Conservation (phyloP, 2,329 filamentous ascomycete genomes). For the Aspergillus sp. region DNA sequence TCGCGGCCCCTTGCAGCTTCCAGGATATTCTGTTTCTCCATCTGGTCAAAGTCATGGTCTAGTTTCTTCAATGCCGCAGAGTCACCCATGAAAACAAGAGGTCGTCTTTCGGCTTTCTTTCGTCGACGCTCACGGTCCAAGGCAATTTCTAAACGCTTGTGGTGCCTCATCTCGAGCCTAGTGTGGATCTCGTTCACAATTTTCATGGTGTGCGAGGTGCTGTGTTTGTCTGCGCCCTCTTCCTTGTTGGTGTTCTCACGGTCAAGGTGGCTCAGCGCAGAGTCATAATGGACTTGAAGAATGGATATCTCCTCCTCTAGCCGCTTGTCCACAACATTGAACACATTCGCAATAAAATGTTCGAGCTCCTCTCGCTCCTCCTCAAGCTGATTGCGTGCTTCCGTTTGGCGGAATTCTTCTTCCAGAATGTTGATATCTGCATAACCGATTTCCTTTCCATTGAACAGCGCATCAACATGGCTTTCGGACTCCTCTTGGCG, state of each 20-base stretch:
- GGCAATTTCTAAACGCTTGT: conserved; percentile 50
- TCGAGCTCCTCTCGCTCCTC: conserved; percentile 56
- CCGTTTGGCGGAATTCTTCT: conserved; percentile 55
- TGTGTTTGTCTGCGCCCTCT: conserved; percentile 32
- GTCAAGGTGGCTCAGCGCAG: conserved; percentile 43
- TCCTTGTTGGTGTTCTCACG: conserved; percentile 38
- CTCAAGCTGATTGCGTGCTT: conserved; percentile 52
- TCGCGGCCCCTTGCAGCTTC: conserved; percentile 52
- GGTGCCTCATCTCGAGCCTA: conserved; percentile 51
- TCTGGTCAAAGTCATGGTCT: conserved; percentile 49
- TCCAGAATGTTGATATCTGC: conserved; percentile 57
- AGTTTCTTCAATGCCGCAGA: conserved; percentile 51
- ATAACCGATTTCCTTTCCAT: conserved; percentile 58
- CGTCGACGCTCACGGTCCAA: conserved; percentile 55
- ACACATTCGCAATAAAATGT: conserved; percentile 51
- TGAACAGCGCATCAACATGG: conserved; percentile 56
- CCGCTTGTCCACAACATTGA: conserved; percentile 50
- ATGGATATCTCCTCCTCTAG: conserved; percentile 52
- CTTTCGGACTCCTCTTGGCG: conserved; percentile 54
- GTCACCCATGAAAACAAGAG: conserved; percentile 53
- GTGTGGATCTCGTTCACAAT: conserved; percentile 47
- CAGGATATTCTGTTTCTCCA: conserved; percentile 52
- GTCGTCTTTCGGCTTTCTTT: conserved; percentile 55
- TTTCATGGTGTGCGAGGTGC: conserved; percentile 46
- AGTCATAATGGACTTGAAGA: conserved; percentile 49